These are phyloP conservation scores for Fistulinella prunicolor DNA, from an alignment of 768 basidiomycete genomes.

Conservation along the genomic window DNA sequence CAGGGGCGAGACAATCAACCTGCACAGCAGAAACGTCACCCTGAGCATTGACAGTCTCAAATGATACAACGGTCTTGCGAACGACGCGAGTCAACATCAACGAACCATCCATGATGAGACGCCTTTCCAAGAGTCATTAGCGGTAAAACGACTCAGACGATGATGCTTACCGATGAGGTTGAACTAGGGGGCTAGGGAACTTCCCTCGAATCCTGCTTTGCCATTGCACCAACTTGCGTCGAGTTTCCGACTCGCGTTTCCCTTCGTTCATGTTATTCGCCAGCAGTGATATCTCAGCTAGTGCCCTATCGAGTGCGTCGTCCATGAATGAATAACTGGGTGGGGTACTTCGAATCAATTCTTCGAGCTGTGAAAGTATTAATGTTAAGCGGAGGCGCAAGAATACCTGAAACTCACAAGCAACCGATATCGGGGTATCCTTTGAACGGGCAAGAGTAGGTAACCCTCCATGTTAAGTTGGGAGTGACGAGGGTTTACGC, in stretches of 20 bases:
- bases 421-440: slow-evolving; percentile 94
- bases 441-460: slow-evolving; percentile 89
- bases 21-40: slow-evolving; percentile 80
- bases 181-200: slow-evolving; percentile 96
- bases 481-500: slow-evolving; percentile 84
- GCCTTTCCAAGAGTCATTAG: slow-evolving; percentile 42
- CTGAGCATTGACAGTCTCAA: slow-evolving; percentile 75
- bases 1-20: slow-evolving; percentile 87
- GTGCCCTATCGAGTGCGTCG: slow-evolving; percentile 81
- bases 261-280: slow-evolving; percentile 98
- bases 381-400: background rate
- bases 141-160: background rate
- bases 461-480: slow-evolving; percentile 95
- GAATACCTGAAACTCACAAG: slow-evolving; percentile 55
- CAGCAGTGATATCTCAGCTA: slow-evolving; percentile 82
- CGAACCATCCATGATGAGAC: slow-evolving; percentile 90
- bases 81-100: slow-evolving; percentile 87
- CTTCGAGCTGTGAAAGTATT: slow-evolving; percentile 56
- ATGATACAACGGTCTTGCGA: slow-evolving; percentile 76
- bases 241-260: slow-evolving; percentile 91
- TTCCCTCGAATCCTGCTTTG: slow-evolving; percentile 84
- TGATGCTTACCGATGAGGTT: slow-evolving; percentile 80
- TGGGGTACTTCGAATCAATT: slow-evolving; percentile 82
- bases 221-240: slow-evolving; percentile 88
- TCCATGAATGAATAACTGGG: slow-evolving; percentile 71